These are phyloP conservation scores for Omphalea diandra DNA, from an alignment of 441 rosid genomes.

Conservation along the genomic window DNA sequence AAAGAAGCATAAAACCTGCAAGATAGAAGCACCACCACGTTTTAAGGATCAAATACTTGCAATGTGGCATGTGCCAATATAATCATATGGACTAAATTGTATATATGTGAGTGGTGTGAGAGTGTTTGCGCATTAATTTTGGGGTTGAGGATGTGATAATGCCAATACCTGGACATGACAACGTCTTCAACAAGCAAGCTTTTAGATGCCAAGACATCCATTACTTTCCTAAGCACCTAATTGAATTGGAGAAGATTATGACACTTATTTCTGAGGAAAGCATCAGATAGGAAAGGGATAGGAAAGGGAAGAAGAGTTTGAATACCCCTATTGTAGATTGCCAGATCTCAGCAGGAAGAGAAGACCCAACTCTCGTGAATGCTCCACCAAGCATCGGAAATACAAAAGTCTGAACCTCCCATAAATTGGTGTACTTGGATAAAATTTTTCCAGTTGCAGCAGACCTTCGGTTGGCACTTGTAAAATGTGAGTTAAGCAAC, in stretches of 20 bases:
- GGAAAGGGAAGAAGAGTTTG: constrained; percentile 16
- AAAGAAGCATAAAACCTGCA: constrained; percentile 80
- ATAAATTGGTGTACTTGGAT: constrained; percentile 41
- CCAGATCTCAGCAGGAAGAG: constrained; percentile 56
- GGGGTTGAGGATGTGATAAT: constrained; percentile 19
- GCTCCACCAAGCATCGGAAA: constrained; percentile 68
- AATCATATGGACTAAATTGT: neutral
- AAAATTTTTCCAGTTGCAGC: constrained; percentile 42
- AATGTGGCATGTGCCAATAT: neutral
- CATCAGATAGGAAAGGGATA: constrained; percentile 19
- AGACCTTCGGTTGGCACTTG: constrained; percentile 32
- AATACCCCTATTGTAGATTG: constrained; percentile 65
- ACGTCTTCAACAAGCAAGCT: constrained; percentile 56
- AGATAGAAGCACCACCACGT: constrained; percentile 12
- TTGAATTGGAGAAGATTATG: constrained; percentile 19
- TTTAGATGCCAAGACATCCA: constrained; percentile 67
- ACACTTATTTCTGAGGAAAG: neutral
- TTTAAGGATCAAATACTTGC: neutral
- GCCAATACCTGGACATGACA: constrained; percentile 60
- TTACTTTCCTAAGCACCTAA: constrained; percentile 73
- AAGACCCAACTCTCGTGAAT: constrained; percentile 51
- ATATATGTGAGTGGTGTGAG: neutral
- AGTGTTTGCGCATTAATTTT: constrained; percentile 4
- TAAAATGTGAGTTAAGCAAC: constrained; percentile 34
- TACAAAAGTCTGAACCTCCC: constrained; percentile 60